Base-by-base conservation (phyloP, 192 early-diverging fungal species). In the Podochytrium sp. region DNA sequence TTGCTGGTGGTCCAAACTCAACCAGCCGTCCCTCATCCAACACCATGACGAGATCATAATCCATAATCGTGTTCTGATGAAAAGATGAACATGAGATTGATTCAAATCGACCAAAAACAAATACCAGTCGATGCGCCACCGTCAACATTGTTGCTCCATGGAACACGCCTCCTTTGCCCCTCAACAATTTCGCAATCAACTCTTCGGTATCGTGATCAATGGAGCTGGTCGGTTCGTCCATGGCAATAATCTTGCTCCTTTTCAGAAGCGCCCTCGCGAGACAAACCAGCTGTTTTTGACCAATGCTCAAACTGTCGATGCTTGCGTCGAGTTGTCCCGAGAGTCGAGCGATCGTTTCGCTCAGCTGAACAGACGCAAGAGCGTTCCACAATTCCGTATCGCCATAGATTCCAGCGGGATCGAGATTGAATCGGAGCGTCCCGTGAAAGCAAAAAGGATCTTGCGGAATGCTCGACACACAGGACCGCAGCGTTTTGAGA, bases 251-350 rank as follows among this genome's bases (percentile, higher is more conserved):
- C n/a, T 50, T 33, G 29, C 87, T 83, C 61, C 85, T 80, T 12
- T 85, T 75, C 25, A 94, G 71, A 59, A 94, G 80, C 25, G 92
- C 91, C 25, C 92, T 84, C 3, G 91, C 89, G 60, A 94, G 83
- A 72, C 92, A 93, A 35, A 94, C 71, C 20, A 97, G 78, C 77
- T 97, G 95, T 6, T 91, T 82, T 75, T 97, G 92, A 29, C 95
- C 94, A 53, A 92, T 85, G 25, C 84, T 87, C 67, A 86, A 90
- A 77, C 95, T 96, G 43, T 68, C 62, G 23, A 83, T 83, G 65
- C 93, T 92, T 0, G 87, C 78, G 30, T 97, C 95, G n/a, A 98
- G 78, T 51, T 79, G 51, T 35, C 65, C 65, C 2, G 57, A 29
- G 20, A 75, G 33, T 2, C 25, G 35, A 6, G 27, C 37, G 14